These are phyloP conservation scores for Peribolospora baueri DNA, from an alignment of 768 basidiomycete genomes.

Conservation along the genomic window DNA sequence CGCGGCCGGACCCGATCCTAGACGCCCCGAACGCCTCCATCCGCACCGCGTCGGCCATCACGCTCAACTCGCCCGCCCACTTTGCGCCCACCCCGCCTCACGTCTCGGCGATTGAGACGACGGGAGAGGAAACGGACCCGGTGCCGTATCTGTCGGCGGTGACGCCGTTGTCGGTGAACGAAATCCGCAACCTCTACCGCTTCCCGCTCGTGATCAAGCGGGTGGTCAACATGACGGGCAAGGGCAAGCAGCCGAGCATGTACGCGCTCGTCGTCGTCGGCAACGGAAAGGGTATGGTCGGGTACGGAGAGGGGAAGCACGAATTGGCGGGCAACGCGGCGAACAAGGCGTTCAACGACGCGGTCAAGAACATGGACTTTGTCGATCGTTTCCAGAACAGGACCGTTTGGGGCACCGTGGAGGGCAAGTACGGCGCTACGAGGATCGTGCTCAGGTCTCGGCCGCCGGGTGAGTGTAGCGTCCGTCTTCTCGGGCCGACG, in stretches of 20 bases:
- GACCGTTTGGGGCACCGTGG: constrained; percentile 82
- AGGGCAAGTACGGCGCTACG: constrained; percentile 60
- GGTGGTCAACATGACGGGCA: constrained; percentile 73
- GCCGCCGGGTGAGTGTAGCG: constrained; percentile 20
- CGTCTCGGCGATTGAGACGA: too few species aligned
- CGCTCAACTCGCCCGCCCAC: too few species aligned
- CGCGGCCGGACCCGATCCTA: too few species aligned
- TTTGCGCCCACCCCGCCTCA: too few species aligned
- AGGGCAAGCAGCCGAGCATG: constrained; percentile 55
- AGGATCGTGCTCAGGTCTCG: constrained; percentile 42
- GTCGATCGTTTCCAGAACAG: constrained; percentile 83
- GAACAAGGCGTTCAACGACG: constrained; percentile 37
- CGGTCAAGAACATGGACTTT: constrained; percentile 67
- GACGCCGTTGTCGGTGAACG: constrained; percentile 17
- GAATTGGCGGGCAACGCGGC: constrained; percentile 29
- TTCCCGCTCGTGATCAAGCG: constrained; percentile 23
- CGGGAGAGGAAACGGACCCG: constrained; percentile 6
- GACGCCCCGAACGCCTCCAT: too few species aligned
- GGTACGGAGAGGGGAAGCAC: constrained; percentile 60
- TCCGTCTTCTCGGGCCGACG: not conserved
- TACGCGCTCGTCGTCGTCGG: constrained; percentile 49
- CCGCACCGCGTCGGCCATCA: too few species aligned
- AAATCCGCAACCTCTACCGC: constrained; percentile 19
- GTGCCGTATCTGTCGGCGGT: constrained; percentile 8
- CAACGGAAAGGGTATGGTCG: constrained; percentile 59